Evolutionary conservation across 2,329 filamentous ascomycete species (phyloP).

Genomic region (Fusarium sterilihyphosum): DNA sequence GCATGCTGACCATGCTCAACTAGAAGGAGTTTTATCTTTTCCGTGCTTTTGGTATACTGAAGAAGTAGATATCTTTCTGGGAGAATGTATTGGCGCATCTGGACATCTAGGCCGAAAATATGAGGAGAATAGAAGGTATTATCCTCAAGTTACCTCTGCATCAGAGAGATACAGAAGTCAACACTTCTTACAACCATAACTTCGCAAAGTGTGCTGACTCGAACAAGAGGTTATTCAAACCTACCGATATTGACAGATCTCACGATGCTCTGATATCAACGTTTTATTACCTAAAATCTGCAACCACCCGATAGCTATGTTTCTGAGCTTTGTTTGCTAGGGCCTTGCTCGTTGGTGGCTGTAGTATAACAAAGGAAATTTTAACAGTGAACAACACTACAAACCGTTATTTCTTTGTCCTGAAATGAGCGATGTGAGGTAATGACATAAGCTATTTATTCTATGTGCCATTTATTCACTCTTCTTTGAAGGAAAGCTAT

Average conservation of each 20-base stretch:
- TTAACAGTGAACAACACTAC: background rate
- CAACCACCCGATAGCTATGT: no score
- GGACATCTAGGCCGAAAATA: background rate
- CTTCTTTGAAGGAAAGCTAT: background rate
- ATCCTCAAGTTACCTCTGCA: background rate
- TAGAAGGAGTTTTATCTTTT: background rate
- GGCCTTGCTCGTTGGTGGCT: background rate
- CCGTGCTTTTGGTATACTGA: background rate
- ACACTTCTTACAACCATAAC: no score
- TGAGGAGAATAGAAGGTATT: background rate
- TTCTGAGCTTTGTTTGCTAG: background rate
- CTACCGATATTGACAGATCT: no score
- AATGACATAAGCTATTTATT: background rate
- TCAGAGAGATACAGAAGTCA: background rate
- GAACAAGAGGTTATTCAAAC: no score
- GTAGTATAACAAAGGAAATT: background rate
- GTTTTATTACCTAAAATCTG: background rate
- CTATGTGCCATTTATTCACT: background rate
- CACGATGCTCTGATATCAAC: background rate
- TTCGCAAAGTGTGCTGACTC: background rate
- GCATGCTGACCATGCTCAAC: background rate
- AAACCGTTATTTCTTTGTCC: background rate
- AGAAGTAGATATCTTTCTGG: no score
- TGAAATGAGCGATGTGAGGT: background rate
- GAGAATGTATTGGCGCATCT: background rate